Conservation (phyloP, 2,329 filamentous ascomycete genomes). For the Calonectria fujianensis region DNA sequence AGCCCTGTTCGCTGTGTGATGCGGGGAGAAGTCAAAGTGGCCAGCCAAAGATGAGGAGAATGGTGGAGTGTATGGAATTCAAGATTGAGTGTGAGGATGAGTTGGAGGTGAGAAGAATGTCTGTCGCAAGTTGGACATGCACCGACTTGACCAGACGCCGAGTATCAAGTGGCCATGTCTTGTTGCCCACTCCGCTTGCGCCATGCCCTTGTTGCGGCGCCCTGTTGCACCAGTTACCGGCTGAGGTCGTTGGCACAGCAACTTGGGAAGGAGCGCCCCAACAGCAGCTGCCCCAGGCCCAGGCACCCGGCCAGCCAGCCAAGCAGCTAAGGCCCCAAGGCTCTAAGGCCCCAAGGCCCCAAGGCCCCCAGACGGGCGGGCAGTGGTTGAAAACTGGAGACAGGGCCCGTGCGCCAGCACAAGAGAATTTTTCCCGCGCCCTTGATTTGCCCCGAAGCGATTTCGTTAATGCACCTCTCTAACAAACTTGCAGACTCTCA, state of each 20-base stretch:
- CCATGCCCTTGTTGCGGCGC: constrained; percentile 48
- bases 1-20: constrained; percentile 21
- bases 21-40: constrained; percentile 22
- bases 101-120: constrained; percentile 32
- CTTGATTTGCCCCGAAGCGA: constrained; percentile 43
- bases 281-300: neutral
- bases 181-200: constrained; percentile 37
- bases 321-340: neutral
- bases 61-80: constrained; percentile 9
- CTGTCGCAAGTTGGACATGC: constrained; percentile 41
- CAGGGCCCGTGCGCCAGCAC: constrained; percentile 50
- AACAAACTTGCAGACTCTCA: constrained; percentile 40
- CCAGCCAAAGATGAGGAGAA: constrained; percentile 17
- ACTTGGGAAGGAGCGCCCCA: constrained; percentile 46
- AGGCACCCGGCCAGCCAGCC: neutral
- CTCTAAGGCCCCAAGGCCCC: neutral
- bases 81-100: constrained; percentile 8
- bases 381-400: constrained; percentile 43
- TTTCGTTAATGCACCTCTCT: constrained; percentile 42
- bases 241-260: constrained; percentile 61
- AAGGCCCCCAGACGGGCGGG: constrained; percentile 29
- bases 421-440: constrained; percentile 48
- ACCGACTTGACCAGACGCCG: constrained; percentile 39
- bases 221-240: constrained; percentile 53
- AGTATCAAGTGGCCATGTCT: constrained; percentile 49